Evolutionary conservation across 495 filamentous ascomycete species (phyloP).

Genomic region (Annulohypoxylon stygium): DNA sequence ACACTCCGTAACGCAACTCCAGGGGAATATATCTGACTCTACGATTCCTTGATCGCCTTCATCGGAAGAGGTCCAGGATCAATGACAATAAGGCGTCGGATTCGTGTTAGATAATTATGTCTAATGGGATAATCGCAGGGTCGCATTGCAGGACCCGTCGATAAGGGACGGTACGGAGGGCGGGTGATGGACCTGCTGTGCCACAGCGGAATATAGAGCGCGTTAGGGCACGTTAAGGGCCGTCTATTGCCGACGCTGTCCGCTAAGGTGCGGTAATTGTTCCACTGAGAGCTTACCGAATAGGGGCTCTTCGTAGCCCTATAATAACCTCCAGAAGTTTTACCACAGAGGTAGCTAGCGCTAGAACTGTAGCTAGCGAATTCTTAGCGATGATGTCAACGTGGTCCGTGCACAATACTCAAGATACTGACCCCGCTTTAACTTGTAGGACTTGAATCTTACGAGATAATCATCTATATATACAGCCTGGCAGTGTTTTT

Average conservation of each 20-base stretch:
- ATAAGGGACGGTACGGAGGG: slow-evolving; percentile 26
- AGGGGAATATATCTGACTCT: neutral
- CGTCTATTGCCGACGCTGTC: slow-evolving; percentile 32
- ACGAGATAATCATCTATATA: too few relatives aligned
- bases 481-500: too few relatives aligned
- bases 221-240: neutral
- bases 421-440: too few relatives aligned
- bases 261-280: slow-evolving; percentile 30
- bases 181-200: neutral
- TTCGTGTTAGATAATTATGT: neutral
- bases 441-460: too few relatives aligned
- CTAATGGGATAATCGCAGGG: slow-evolving; percentile 14
- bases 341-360: too few relatives aligned
- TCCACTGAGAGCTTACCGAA: slow-evolving; percentile 26
- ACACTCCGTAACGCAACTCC: neutral
- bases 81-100: slow-evolving; percentile 42
- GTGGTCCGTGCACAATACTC: too few relatives aligned
- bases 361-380: too few relatives aligned
- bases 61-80: slow-evolving; percentile 25
- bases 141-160: slow-evolving; percentile 31
- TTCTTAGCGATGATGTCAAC: too few relatives aligned
- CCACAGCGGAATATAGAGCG: neutral
- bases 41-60: slow-evolving; percentile 37
- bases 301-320: too few relatives aligned
- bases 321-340: too few relatives aligned